Percentiles rank a stretch among this genome's conserved stretches.
phyloP scores from a whole-genome alignment of 176 grass and related monocot species.

The bread wheat (Triticum aestivum) region IWGSC_CS_RefSeq_v2.1 NC_057801.1:109507012-109507511 shows the following conservation, averaged over 20 bases:
- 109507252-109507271: conserved; percentile 18
- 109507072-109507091: neutral
- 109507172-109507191: neutral
- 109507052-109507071: neutral
- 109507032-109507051: conserved; percentile 7
- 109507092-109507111: neutral
- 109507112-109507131: too few relatives aligned
- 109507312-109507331: conserved; percentile 6
- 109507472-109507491: conserved; percentile 75
- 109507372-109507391: conserved; percentile 20
- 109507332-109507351: conserved; percentile 18
- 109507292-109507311: conserved; percentile 1
- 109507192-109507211: conserved; percentile 9
- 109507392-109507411: conserved; percentile 19
- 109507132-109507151: too few relatives aligned
- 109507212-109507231: neutral
- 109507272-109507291: conserved; percentile 34
- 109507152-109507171: too few relatives aligned
- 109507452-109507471: conserved; percentile 55
- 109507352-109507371: conserved; percentile 32
- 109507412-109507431: conserved; percentile 25
- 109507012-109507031: neutral
- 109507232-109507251: conserved; percentile 17
- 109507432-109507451: conserved; percentile 43
- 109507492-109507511: conserved; percentile 7